A percentile compares a stretch with the other conserved stretches of the same genome.
phyloP scores from a whole-genome alignment of 352 stramenopile species.

The Discostella stelligera region DNA sequence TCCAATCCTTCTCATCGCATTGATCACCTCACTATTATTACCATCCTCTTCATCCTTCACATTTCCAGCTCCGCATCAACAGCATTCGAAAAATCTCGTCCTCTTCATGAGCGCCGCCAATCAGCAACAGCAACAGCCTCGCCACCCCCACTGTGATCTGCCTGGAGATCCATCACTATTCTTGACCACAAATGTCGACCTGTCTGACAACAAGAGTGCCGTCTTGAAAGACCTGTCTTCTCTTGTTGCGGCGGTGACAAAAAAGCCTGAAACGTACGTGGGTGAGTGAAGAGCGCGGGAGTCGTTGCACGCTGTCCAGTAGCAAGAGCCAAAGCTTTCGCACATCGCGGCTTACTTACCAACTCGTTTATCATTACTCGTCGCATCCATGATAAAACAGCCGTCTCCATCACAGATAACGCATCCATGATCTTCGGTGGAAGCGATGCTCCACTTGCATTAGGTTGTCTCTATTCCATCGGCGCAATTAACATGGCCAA shows the following conservation, averaged over 20 bases:
- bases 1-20: background rate
- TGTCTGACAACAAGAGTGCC: conserved; percentile 62
- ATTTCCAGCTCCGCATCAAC: background rate
- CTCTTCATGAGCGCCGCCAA: background rate
- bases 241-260: conserved; percentile 40
- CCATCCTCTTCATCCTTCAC: background rate
- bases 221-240: conserved; percentile 61
- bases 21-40: background rate
- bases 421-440: conserved; percentile 71
- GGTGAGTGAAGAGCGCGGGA: conserved; percentile 34
- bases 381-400: conserved; percentile 4
- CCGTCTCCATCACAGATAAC: conserved; percentile 67
- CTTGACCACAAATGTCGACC: background rate
- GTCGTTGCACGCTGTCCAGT: background rate
- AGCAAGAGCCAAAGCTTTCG: background rate
- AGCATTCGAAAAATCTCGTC: background rate
- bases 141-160: background rate
- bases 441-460: conserved; percentile 58
- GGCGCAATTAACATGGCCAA: conserved; percentile 63
- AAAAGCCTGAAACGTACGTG: conserved; percentile 75
- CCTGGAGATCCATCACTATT: background rate
- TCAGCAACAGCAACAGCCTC: background rate
- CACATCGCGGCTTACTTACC: background rate
- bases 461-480: conserved; percentile 68
- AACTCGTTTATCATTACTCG: background rate